Percentiles rank a stretch among this genome's conserved stretches.
Conservation (phyloP, 1,284 basidiomycete genomes). For the Apiotrichum gamsii region DNA sequence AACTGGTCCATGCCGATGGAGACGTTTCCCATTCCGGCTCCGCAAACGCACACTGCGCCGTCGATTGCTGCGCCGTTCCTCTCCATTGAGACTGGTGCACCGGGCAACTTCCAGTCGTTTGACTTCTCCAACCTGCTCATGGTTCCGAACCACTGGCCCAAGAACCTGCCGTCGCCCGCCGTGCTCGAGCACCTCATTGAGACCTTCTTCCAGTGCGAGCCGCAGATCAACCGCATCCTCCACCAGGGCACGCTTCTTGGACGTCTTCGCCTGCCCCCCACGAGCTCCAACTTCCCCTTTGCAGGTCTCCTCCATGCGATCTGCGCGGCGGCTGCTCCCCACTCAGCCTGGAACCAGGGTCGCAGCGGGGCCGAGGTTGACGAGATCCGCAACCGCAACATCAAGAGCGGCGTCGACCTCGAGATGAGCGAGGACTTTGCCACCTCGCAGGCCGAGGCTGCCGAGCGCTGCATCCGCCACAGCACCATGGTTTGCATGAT, state of each 20-base stretch:
- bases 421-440: conserved; percentile 38
- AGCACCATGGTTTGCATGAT: conserved; percentile 25
- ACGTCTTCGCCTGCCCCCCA: conserved; percentile 46
- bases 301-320: conserved; percentile 48
- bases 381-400: conserved; percentile 16
- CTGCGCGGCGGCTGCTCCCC: conserved; percentile 43
- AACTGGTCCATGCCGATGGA: conserved; percentile 8
- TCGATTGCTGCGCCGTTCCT: conserved; percentile 3
- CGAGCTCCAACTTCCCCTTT: conserved; percentile 46
- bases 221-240: conserved; percentile 41
- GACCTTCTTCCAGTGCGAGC: conserved; percentile 44
- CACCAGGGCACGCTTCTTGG: conserved; percentile 42
- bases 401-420: conserved; percentile 24
- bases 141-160: conserved; percentile 39
- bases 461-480: conserved; percentile 26
- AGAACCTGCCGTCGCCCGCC: conserved; percentile 35
- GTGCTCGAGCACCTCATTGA: conserved; percentile 42
- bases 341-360: conserved; percentile 40
- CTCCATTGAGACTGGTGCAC: conserved; percentile 12
- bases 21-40: conserved; percentile 1
- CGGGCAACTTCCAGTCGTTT: conserved; percentile 16
- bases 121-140: conserved; percentile 31
- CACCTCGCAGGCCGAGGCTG: conserved; percentile 32
- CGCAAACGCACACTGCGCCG: conserved; percentile 1
- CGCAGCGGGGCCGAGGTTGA: conserved; percentile 30